Evolutionary conservation across 2,329 filamentous ascomycete genomes (phyloP).

Genomic region (Talaromyces funiculosus): DNA sequence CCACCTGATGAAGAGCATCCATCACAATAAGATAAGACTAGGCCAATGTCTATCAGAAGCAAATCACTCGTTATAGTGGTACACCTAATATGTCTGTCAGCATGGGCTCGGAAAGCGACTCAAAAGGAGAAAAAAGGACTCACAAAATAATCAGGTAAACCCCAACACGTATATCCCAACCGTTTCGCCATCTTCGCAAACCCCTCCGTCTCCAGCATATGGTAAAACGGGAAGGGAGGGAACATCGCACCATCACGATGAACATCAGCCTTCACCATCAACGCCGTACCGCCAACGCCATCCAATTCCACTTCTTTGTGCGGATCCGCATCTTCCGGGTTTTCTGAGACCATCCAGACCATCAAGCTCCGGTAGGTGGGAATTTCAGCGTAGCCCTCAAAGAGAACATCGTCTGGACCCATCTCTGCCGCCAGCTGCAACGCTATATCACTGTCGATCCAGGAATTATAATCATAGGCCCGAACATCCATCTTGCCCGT

Average conservation of each 20-base stretch:
- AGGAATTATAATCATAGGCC: constrained; percentile 95
- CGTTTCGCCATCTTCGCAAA: constrained; percentile 96
- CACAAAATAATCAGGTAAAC: constrained; percentile 97
- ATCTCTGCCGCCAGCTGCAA: constrained; percentile 69
- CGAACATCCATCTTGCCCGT: constrained; percentile 67
- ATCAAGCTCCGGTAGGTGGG: constrained; percentile 87
- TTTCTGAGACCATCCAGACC: constrained; percentile 62
- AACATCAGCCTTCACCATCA: constrained; percentile 93
- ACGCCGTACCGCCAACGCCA: constrained; percentile 85
- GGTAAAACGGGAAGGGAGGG: constrained; percentile 90
- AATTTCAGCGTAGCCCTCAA: constrained; percentile 91
- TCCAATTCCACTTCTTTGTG: constrained; percentile 71
- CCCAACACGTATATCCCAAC: constrained; percentile 76
- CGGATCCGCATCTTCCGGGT: constrained; percentile 45
- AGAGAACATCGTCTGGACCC: constrained; percentile 83
- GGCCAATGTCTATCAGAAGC: not conserved
- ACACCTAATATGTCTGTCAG: constrained; percentile 54
- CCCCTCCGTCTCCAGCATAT: constrained; percentile 95
- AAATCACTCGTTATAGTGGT: constrained; percentile 78
- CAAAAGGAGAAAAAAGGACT: constrained; percentile 24
- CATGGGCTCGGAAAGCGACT: not conserved
- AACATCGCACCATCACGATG: constrained; percentile 99
- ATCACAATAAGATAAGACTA: not conserved
- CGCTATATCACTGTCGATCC: constrained; percentile 82
- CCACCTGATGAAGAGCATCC: not conserved